Evolutionary conservation across 768 basidiomycete species (phyloP), one percentile per base, ranked within the genome.

Genomic region (Cystofilobasidium macerans): DNA sequence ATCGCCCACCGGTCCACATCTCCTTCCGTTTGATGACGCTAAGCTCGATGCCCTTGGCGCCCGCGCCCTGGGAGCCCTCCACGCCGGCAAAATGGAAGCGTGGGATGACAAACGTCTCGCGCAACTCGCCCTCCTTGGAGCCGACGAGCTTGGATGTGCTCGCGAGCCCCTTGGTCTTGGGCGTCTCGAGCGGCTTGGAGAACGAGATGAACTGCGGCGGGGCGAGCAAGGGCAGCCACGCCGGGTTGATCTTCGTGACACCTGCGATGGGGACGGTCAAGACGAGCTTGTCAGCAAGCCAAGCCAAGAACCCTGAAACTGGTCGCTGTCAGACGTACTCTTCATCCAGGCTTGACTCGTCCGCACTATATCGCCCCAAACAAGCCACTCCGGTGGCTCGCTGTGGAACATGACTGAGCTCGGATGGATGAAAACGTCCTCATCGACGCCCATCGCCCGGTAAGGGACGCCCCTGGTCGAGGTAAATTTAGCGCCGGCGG

Each of bases 381-480:
- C 82, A 54, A 98, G 71, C 73, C 86, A 98, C 62, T 94, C 90
- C 0, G 94, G 89, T 2, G 94, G 89, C 14, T 84, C 69, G 8
- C 69, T 67, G 70, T 82, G 81, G 65, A 84, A 84, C 16, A 94
- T 75, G 24, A 87, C 80, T n/a, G 89, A 93, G 0, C 87, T 87
- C 0, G 90, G 88, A 73, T 98, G 93, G 62, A 98, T 85, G 76
- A 83, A 98, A 1, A 94, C 89, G 71, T 95, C 89, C 71, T 93
- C 76, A 20, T 80, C 69, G 45, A 94, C 80, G 1, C 88, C 87
- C 60, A 91, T 72, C 0, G 91, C 86, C 58, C 81, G 82, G 75
- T 98, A 99, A 0, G 91, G 78, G 22, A 98, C 83, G 11, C 86
- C 87, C 71, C 84, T 85, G 0, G 86, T 82, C 30, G 84, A 89